Conservation (phyloP, 352 stramenopile species). For the Phytophthora sansomeana region DNA sequence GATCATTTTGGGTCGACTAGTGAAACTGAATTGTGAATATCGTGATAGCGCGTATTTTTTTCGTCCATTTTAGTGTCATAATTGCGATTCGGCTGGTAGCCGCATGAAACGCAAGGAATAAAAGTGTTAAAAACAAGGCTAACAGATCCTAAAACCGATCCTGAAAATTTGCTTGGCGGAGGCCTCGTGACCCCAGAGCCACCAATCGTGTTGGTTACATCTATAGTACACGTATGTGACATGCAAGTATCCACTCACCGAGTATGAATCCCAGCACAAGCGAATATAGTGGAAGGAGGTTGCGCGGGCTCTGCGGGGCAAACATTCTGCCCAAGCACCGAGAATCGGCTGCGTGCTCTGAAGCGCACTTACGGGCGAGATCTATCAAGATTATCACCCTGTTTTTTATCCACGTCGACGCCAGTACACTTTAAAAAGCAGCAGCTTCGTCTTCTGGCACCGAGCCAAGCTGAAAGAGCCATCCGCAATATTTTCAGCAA, state of each 20-base stretch:
- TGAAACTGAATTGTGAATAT: neutral
- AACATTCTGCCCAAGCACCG: neutral
- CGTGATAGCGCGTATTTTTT: neutral
- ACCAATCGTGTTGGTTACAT: neutral
- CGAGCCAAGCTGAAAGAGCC: slow-evolving; percentile 2
- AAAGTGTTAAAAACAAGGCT: too few species aligned
- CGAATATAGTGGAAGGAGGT: neutral
- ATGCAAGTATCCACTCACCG: neutral
- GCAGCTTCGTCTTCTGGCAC: neutral
- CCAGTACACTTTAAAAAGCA: neutral
- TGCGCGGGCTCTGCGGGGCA: neutral
- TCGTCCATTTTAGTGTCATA: neutral
- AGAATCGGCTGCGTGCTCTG: neutral
- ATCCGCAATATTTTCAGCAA: slow-evolving; percentile 7
- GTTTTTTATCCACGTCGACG: slow-evolving; percentile 1
- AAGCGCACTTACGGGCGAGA: slow-evolving; percentile 6
- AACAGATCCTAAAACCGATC: too few species aligned
- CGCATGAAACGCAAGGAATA: slow-evolving; percentile 1
- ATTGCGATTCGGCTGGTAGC: neutral
- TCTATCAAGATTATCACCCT: slow-evolving; percentile 1
- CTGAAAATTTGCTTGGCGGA: neutral
- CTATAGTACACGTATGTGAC: neutral
- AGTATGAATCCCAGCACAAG: neutral
- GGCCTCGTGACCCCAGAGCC: neutral
- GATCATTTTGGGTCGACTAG: too few species aligned